Evolutionary conservation across 805 yeast genomes (phyloP).

Genomic region (Candida sanyiensis): DNA sequence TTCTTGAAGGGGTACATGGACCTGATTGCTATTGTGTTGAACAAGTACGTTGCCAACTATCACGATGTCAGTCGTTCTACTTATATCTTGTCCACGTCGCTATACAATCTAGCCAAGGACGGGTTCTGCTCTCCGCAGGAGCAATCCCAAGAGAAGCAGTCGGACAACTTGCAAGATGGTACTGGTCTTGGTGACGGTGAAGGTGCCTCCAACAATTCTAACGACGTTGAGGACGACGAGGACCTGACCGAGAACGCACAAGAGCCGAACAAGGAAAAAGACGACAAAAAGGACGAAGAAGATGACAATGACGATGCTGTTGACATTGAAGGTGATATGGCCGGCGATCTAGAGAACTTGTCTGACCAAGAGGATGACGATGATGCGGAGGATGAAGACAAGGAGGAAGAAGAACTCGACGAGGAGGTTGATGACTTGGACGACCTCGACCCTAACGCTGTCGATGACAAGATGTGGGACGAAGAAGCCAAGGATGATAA

Average conservation of each 20-base stretch:
- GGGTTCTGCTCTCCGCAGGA: conserved; percentile 95
- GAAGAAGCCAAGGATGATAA: conserved; percentile 74
- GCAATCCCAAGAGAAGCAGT: conserved; percentile 53
- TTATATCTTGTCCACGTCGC: conserved; percentile 47
- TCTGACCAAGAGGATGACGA: conserved; percentile 60
- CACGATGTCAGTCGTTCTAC: conserved; percentile 54
- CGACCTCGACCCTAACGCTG: conserved; percentile 88
- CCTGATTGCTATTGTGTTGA: conserved; percentile 39
- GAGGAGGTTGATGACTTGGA: conserved; percentile 87
- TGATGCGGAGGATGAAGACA: conserved; percentile 48
- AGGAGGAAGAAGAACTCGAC: conserved; percentile 70
- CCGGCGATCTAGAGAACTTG: conserved; percentile 80
- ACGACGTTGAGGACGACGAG: conserved; percentile 88
- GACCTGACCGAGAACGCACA: conserved; percentile 71
- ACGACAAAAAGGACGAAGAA: conserved; percentile 56
- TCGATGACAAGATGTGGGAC: conserved; percentile 98
- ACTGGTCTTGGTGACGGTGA: conserved; percentile 92
- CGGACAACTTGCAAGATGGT: conserved; percentile 72
- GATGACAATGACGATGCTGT: conserved; percentile 86
- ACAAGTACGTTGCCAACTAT: conserved; percentile 44
- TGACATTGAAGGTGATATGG: conserved; percentile 96
- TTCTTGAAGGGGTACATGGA: conserved; percentile 53
- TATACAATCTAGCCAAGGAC: conserved; percentile 58
- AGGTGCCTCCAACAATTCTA: conserved; percentile 75
- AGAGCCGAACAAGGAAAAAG: conserved; percentile 66